These are phyloP conservation scores for Corylus avellana DNA, from an alignment of 306 rosid genomes.

Conservation along the genomic window DNA sequence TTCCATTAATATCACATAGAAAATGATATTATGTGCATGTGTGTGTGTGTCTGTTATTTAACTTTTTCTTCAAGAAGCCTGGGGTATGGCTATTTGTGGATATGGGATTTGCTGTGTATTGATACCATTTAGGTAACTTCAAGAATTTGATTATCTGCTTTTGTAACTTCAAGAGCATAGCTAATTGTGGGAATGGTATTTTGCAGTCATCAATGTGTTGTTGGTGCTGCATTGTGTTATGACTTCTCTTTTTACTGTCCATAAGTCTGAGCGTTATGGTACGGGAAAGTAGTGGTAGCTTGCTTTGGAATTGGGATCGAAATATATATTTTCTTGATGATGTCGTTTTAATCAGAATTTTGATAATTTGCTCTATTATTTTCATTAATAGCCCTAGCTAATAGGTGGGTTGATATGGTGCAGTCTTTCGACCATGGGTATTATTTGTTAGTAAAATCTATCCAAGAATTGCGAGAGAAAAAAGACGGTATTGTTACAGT, in stretches of 20 bases:
- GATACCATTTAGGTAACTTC: background rate
- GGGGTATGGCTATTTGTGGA: background rate
- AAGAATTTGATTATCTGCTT: background rate
- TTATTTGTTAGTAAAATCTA: conserved; percentile 88
- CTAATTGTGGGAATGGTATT: background rate
- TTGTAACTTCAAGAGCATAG: background rate
- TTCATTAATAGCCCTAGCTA: conserved; percentile 17
- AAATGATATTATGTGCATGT: background rate
- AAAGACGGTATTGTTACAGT: conserved; percentile 86
- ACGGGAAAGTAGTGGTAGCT: background rate
- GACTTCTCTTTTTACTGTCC: background rate
- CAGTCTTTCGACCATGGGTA: conserved; percentile 99
- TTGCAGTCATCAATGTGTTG: background rate
- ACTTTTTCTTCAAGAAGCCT: background rate
- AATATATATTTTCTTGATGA: background rate
- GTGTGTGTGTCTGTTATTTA: background rate
- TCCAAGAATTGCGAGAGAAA: conserved; percentile 95
- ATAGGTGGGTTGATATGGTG: conserved; percentile 41
- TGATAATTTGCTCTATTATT: background rate
- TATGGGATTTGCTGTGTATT: background rate
- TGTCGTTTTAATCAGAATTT: background rate
- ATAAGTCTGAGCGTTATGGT: background rate
- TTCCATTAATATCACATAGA: background rate
- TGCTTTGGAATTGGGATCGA: background rate
- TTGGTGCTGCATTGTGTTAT: conserved; percentile 4